Base-by-base conservation (phyloP, 108 stramenopile species). In the Cyclotella choctawhatcheeana region DNA sequence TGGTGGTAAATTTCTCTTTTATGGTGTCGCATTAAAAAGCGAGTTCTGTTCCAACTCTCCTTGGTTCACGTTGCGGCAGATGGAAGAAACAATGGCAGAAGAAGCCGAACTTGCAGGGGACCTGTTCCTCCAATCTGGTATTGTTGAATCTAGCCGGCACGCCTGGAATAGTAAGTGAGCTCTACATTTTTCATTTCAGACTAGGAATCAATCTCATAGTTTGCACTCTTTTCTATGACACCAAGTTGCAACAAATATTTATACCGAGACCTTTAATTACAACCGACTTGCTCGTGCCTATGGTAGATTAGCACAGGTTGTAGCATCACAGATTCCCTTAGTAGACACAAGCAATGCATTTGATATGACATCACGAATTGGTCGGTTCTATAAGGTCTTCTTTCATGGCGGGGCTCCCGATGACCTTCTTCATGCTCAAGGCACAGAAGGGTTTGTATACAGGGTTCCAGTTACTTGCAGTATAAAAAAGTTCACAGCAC, bases 391-490 rank as follows among this genome's bases (percentile, higher is more conserved):
- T 65, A 79, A 90, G 56, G 92, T 96, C 31, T 92, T 86, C 80
- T 96, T 93, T 65, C 95, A 96, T 78, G 95, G 95, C 14, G 89
- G 89, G 10, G 95, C 95, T 8, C 92, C 95, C 16, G 92, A 96
- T 61, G 92, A 96, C 54, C 76, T 96, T 10, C 82, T 89, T 18
- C 89, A 91, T 20, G 79, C 85, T 32, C 90, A 79, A 51, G 76
- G 76, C 20, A 53, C 76, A 1, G 76, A 68, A 37, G 76, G 76
- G 31, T 96, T 92, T 59, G 86, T 96, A 16, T 93, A 96, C 63
- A 85, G 92, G 31, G 88, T 89, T 24, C 82, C 85, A 16, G 82
- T 60, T 16, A 81, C 68, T 58, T 76, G 87, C 20, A 76, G 76
- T 25, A 81, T 96, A 21, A 85, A 86, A 50, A 73, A 86, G 34